Conservation (phyloP, 1,284 basidiomycete species). For the Cutaneotrichosporon curvatum region DNA sequence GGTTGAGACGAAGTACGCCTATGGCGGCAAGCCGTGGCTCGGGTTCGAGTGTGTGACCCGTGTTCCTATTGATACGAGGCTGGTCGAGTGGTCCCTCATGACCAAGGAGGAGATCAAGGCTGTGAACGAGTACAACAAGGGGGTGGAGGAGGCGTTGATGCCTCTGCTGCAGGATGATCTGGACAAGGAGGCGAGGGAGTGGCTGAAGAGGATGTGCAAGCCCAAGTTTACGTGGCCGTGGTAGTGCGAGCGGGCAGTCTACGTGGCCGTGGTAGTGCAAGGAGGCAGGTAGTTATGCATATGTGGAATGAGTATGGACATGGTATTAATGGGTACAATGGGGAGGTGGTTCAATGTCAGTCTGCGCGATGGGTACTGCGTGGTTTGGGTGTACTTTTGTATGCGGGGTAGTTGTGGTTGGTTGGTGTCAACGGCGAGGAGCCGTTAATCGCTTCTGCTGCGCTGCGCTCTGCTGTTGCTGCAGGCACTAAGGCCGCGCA, state of each 20-base stretch:
- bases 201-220: conserved; percentile 41
- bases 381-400: no score
- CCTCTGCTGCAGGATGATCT: conserved; percentile 53
- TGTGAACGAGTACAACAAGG: conserved; percentile 86
- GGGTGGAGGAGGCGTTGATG: conserved; percentile 62
- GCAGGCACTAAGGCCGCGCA: no score
- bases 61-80: conserved; percentile 85
- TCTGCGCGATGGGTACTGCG: no score
- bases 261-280: background rate
- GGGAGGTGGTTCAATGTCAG: no score
- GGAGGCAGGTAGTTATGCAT: background rate
- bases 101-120: conserved; percentile 78
- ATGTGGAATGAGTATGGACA: no score
- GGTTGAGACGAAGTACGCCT: conserved; percentile 53
- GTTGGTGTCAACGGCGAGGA: no score
- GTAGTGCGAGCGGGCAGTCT: conserved; percentile 4
- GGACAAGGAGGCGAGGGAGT: conserved; percentile 39
- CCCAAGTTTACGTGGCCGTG: conserved; percentile 41
- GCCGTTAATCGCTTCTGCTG: no score
- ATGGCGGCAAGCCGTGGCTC: conserved; percentile 68
- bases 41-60: conserved; percentile 82
- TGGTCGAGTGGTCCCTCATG: conserved; percentile 78
- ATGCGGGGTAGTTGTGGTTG: no score
- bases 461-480: no score
- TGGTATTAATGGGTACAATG: no score